Conservation (phyloP, 768 basidiomycete genomes). For the Podaxis mareebaensis region DNA sequence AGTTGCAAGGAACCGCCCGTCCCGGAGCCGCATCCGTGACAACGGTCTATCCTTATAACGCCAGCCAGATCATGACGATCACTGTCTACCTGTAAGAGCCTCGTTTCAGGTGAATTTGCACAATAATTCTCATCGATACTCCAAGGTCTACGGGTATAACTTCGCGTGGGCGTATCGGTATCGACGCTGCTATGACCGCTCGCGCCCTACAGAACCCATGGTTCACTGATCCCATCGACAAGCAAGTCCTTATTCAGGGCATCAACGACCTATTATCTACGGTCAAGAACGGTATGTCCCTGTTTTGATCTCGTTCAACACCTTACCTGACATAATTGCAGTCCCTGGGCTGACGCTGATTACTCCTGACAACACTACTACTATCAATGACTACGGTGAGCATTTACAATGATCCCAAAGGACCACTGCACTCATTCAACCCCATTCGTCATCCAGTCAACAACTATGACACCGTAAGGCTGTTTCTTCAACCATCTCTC, state of each 20-base stretch:
- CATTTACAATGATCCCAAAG: not conserved
- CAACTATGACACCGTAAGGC: constrained; percentile 34
- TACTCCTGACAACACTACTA: constrained; percentile 60
- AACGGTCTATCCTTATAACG: constrained; percentile 53
- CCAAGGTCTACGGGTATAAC: constrained; percentile 56
- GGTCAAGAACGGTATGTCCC: constrained; percentile 13
- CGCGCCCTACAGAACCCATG: constrained; percentile 53
- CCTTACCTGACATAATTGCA: not conserved
- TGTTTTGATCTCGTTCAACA: not conserved
- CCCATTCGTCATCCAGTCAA: constrained; percentile 32
- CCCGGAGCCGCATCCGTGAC: constrained; percentile 57
- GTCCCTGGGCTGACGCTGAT: constrained; percentile 55
- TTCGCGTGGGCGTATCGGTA: constrained; percentile 65
- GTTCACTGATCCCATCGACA: constrained; percentile 61
- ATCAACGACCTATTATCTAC: constrained; percentile 49
- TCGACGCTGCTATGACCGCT: constrained; percentile 51
- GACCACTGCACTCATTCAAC: not conserved
- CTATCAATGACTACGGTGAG: constrained; percentile 39
- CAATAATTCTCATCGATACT: not conserved
- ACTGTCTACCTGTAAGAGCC: constrained; percentile 53
- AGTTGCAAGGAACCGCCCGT: constrained; percentile 65
- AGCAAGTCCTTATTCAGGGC: constrained; percentile 48
- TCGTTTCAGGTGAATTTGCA: not conserved
- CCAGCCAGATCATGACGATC: constrained; percentile 60
- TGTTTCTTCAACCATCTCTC: not conserved